Evolutionary conservation across 352 stramenopile genomes (phyloP).

Genomic region (Aphanomyces cochlioides): DNA sequence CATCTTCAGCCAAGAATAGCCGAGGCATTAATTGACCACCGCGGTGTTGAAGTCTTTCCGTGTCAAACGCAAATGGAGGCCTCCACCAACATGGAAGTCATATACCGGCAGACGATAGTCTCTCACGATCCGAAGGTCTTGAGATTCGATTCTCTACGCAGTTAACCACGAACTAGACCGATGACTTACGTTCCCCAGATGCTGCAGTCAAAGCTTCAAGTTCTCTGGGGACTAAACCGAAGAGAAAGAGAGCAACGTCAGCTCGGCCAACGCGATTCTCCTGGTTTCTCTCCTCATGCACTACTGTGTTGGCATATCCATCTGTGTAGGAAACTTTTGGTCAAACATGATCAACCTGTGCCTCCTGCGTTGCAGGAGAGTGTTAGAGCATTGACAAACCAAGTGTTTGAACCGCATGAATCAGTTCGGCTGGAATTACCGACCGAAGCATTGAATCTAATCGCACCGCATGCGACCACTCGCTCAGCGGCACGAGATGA

Average conservation of each 20-base stretch:
- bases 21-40: no score
- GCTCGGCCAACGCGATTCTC: neutral
- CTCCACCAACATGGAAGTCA: no score
- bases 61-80: no score
- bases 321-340: neutral
- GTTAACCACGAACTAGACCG: no score
- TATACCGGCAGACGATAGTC: no score
- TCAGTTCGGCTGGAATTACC: neutral
- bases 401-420: neutral
- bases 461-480: neutral
- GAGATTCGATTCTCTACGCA: no score
- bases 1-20: no score
- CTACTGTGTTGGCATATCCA: neutral
- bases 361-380: constrained; percentile 4
- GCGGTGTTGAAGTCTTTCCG: no score
- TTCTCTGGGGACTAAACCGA: no score
- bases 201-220: no score
- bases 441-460: neutral
- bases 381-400: constrained; percentile 2
- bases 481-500: neutral
- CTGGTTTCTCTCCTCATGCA: neutral
- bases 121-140: no score
- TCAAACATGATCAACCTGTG: constrained; percentile 14
- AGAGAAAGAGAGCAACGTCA: neutral
- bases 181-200: no score